Base-by-base conservation (phyloP, 371 early-diverging fungal genomes). In the Actinomucor elegans region DNA sequence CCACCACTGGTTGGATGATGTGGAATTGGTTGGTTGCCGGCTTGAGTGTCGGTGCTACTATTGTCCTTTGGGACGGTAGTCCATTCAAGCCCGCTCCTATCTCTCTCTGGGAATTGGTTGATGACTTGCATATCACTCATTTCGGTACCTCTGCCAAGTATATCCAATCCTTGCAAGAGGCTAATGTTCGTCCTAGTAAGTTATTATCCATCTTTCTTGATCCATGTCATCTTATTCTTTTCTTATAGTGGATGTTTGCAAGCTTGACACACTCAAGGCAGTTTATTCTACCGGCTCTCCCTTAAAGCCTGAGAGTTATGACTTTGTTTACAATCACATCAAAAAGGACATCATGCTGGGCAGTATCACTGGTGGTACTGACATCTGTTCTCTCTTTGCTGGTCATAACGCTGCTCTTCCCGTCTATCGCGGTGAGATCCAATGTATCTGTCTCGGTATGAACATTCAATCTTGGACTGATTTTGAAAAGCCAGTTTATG, bases 1-100 rank as follows among this genome's bases (percentile, higher is more conserved):
- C 97, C 0, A 97, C 97, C 0, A 94, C 94, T 0, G 95, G 96
- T 7, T 96, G 96, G 97, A 98, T 98, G 98, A 98, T 98, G 98
- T 98, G 97, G 97, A 95, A 98, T 71, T 97, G 97, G 97, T 83
- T 97, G 20, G 84, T 94, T 0, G 69, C 86, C 12, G 94, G 83
- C 9, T 65, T 94, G n/a, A 74, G 86, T 26, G 73, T 88, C 10
- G 96, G 96, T 23, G 64, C 80, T 9, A 91, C 96, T 1, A 79
- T 96, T 32, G 92, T 96, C 3, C 70, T 91, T 4, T 98, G 91
- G 83, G 97, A 97, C 58, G 98, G 98, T 18, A 92, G 92, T 35
- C 98, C 97, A 1, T 93, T 98, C 78, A 90, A 88, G 62, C 95
- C 96, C 6, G 66, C 82, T 5, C 83, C 91, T 8, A 60, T 73